These are phyloP conservation scores for Dipodascus albidus DNA, from an alignment of 805 yeast species.

Conservation along the genomic window DNA sequence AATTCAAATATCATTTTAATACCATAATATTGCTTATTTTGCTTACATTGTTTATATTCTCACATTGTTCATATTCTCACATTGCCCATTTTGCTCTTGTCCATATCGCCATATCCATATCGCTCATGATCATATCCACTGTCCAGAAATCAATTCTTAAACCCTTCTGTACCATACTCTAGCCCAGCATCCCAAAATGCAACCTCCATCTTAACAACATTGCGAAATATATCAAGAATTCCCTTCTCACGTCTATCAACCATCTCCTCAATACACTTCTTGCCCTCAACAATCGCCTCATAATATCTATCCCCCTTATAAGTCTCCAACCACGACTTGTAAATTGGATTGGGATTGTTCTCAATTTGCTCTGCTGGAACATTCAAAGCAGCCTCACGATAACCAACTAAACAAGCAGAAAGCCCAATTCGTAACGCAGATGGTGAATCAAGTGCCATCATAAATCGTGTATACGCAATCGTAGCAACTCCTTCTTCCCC, in stretches of 20 bases:
- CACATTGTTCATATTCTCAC: too few relatives aligned
- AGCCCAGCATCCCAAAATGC: constrained; percentile 47
- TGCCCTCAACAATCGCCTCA: constrained; percentile 42
- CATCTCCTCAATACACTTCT: constrained; percentile 30
- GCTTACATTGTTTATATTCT: too few relatives aligned
- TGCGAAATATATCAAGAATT: constrained; percentile 45
- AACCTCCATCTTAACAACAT: constrained; percentile 50
- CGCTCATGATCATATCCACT: too few relatives aligned
- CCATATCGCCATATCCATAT: too few relatives aligned
- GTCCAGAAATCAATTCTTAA: too few relatives aligned
- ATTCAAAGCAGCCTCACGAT: constrained; percentile 41
- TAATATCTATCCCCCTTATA: constrained; percentile 49
- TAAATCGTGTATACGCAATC: constrained; percentile 46
- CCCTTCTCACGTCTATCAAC: constrained; percentile 41
- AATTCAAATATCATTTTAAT: too few relatives aligned
- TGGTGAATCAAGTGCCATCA: constrained; percentile 39
- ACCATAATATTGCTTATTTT: too few relatives aligned
- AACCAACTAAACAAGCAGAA: constrained; percentile 70
- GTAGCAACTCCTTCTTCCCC: constrained; percentile 47
- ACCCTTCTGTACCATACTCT: too few relatives aligned
- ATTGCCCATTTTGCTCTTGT: too few relatives aligned
- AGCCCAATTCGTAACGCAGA: constrained; percentile 55
- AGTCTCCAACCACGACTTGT: constrained; percentile 46
- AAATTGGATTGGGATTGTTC: constrained; percentile 16
- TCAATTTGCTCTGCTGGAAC: constrained; percentile 21